Base-by-base conservation (phyloP, 2,329 filamentous ascomycete species). In the Mycocentrospora acerina region DNA sequence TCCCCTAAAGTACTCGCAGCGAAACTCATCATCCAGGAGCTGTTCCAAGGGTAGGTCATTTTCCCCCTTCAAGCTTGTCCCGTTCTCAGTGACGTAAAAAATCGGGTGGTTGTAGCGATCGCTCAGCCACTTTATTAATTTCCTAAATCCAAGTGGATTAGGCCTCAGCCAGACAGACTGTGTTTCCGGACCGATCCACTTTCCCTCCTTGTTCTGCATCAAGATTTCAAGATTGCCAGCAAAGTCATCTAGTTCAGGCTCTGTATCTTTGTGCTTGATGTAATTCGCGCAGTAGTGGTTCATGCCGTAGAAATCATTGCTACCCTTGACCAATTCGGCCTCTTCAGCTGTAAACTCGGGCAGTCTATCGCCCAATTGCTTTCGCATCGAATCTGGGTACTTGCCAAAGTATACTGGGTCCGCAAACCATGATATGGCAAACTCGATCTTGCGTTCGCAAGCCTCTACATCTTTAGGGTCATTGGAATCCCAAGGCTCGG, bases 241-340 rank as follows among this genome's bases (percentile, higher is more conserved):
- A 67, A 81, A 82, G 70, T 95, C 88, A 34, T 85, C 76, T 4
- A 73, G 71, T 1, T 79, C 75, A 0, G 86, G 71, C 32, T 76
- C 71, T 6, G 76, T 78, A 7, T 78, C 76, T 59, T 81, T 80
- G 70, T 90, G 83, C 66, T 82, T 83, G 71, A 94, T 83, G 71
- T 87, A 94, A 75, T 93, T 88, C 60, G 88, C 85, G 34, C 87
- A 90, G 75, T 95, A 95, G 75, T 90, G 86, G 75, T 95, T 94
- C 87, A 91, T 91, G 66, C 88, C 89, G 68, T 94, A 94, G 70
- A 94, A 94, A 73, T 94, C 89, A 67, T 93, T 93, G 62, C 84
- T 88, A n/a, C 86, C 88, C 59, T 85, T 77, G 30, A 95, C 82
- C n/a, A 93, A 74, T 2, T 79, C 80, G 16, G 74, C 67, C 62